Conservation (phyloP, 768 basidiomycete genomes). For the Tylopilus vinaceipallidus region DNA sequence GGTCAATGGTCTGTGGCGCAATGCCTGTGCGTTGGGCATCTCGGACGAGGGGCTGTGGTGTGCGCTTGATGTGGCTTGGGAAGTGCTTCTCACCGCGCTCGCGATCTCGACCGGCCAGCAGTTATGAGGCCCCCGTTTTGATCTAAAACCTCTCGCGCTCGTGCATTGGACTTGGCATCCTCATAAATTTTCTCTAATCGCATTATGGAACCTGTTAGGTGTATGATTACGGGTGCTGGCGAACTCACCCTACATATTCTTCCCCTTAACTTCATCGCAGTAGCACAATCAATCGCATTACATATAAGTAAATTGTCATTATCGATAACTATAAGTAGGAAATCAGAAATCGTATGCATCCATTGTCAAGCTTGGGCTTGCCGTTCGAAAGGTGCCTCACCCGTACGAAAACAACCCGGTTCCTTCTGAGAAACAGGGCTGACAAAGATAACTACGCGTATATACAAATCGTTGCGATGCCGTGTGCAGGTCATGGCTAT, state of each 20-base stretch:
- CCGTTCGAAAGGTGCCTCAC: too few relatives aligned
- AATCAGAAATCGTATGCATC: slow-evolving; percentile 13
- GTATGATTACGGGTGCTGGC: slow-evolving; percentile 25
- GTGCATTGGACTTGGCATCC: slow-evolving; percentile 12
- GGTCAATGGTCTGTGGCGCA: slow-evolving; percentile 51
- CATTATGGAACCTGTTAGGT: slow-evolving; percentile 8
- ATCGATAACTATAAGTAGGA: slow-evolving; percentile 27
- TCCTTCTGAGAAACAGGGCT: too few relatives aligned
- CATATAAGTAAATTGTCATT: slow-evolving; percentile 12
- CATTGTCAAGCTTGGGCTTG: too few relatives aligned
- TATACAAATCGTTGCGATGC: too few relatives aligned
- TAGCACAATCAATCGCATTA: too few relatives aligned
- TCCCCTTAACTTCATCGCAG: not conserved
- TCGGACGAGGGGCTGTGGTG: slow-evolving; percentile 47
- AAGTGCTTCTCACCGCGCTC: slow-evolving; percentile 43
- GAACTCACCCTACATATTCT: not conserved
- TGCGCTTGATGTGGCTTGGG: slow-evolving; percentile 50
- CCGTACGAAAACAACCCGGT: too few relatives aligned
- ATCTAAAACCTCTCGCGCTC: not conserved
- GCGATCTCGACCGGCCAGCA: slow-evolving; percentile 26
- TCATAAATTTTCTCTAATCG: slow-evolving; percentile 7
- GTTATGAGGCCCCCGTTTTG: slow-evolving; percentile 8
- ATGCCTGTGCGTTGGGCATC: slow-evolving; percentile 49
- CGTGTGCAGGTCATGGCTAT: too few relatives aligned
- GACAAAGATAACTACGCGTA: too few relatives aligned